Evolutionary conservation across 441 rosid genomes (phyloP), one percentile per base, ranked within the genome.

Genomic region (Daphne laureola): DNA sequence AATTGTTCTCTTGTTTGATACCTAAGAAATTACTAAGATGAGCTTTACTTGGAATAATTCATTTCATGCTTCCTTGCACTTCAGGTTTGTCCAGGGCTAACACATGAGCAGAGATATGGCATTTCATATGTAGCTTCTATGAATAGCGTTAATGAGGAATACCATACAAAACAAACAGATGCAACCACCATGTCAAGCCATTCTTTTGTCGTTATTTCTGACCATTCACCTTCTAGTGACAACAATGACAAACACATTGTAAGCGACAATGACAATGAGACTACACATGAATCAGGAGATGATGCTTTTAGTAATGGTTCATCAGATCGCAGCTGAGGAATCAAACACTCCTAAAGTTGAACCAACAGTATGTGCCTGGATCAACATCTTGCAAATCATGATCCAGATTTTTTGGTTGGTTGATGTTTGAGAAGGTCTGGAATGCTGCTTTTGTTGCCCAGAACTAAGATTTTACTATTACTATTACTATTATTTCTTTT

Each of bases 11-110:
- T 21, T 21, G 8, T 31, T 2, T 31, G 6, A 31, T 31, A n/a
- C n/a, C n/a, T n/a, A 31, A 31, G 0, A 31, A 31, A 5, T 31
- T 6, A 31, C 11, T 21, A 21, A 21, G 11, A 31, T 31, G 38
- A 31, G 38, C 2, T 31, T 31, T 31, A 6, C 38, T 9, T 0
- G 38, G 38, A 31, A 31, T 31, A 31, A 31, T 31, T 31, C 38
- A 31, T 9, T 31, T 1, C 38, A 31, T 31, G 38, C 38, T 31
- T 5, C 38, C 38, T 31, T 56, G 46, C 65, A 53, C 40, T 55
- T 62, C 77, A 93, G 97, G 97, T 96, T 64, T 92, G 98, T 55
- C 84, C 90, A n/a, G 86, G 96, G 64, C 75, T 84, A 65, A 73
- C 87, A 23, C 90, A 93, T 57, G 96, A 80, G 43, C 96, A 86